Evolutionary conservation across 768 basidiomycete species (phyloP).

Genomic region (Russula brevipes): DNA sequence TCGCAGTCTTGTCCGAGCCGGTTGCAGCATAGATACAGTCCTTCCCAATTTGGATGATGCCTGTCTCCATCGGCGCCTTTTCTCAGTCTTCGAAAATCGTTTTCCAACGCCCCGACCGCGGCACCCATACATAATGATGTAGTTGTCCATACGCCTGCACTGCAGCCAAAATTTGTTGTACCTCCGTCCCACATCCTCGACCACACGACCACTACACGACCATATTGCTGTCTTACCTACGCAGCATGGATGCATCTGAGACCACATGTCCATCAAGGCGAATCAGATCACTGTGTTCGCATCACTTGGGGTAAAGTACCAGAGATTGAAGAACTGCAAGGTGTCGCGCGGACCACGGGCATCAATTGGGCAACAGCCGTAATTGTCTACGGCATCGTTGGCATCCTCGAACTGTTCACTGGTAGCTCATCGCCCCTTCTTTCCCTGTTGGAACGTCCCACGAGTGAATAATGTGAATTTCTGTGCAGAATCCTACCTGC

Average conservation of each 20-base stretch:
- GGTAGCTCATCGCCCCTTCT: slow-evolving; percentile 40
- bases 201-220: slow-evolving; percentile 65
- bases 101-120: neutral
- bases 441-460: neutral
- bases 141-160: slow-evolving; percentile 28
- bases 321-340: slow-evolving; percentile 47
- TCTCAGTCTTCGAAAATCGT: slow-evolving; percentile 19
- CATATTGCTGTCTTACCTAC: slow-evolving; percentile 57
- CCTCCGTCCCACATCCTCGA: slow-evolving; percentile 66
- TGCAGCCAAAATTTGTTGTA: slow-evolving; percentile 61
- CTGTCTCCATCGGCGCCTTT: slow-evolving; percentile 8
- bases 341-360: slow-evolving; percentile 32
- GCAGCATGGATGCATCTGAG: slow-evolving; percentile 62
- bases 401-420: slow-evolving; percentile 65
- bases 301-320: slow-evolving; percentile 58
- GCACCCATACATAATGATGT: neutral
- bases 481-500: slow-evolving; percentile 63
- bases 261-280: slow-evolving; percentile 40
- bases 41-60: slow-evolving; percentile 15
- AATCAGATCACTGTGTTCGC: slow-evolving; percentile 41
- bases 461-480: slow-evolving; percentile 3
- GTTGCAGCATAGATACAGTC: slow-evolving; percentile 15
- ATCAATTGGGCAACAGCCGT: slow-evolving; percentile 53
- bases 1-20: slow-evolving; percentile 46
- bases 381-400: slow-evolving; percentile 71